Evolutionary conservation across 2,329 filamentous ascomycete genomes (phyloP).

Genomic region (Polytolypa hystricis): DNA sequence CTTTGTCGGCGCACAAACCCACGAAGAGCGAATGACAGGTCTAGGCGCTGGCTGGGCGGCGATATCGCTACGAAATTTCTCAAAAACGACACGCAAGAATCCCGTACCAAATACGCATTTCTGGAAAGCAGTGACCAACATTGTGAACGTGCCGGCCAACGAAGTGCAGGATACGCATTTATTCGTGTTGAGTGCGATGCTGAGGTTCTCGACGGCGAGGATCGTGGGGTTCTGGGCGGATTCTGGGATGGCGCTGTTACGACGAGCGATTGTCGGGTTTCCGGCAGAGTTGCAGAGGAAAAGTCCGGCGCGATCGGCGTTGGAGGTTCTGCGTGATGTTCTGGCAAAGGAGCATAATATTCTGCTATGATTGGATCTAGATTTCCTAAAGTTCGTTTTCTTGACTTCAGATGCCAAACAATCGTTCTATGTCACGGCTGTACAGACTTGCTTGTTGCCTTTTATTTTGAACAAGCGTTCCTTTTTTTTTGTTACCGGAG

Average conservation of each 20-base stretch:
- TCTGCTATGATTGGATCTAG: slow-evolving; percentile 19
- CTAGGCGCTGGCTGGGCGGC: slow-evolving; percentile 76
- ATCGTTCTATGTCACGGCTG: no score
- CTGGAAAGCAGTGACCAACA: slow-evolving; percentile 66
- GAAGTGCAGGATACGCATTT: slow-evolving; percentile 65
- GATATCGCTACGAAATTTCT: slow-evolving; percentile 72
- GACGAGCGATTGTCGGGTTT: slow-evolving; percentile 62
- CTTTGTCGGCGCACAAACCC: slow-evolving; percentile 59
- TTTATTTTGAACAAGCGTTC: no score
- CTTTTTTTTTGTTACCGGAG: no score
- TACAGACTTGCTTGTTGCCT: no score
- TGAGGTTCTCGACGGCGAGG: slow-evolving; percentile 60
- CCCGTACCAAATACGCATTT: slow-evolving; percentile 70
- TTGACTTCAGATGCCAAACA: no score
- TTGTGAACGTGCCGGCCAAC: slow-evolving; percentile 60
- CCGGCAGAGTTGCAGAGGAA: slow-evolving; percentile 37
- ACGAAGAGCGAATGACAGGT: slow-evolving; percentile 73
- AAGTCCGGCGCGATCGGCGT: slow-evolving; percentile 27
- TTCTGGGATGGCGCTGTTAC: slow-evolving; percentile 59
- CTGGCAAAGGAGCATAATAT: slow-evolving; percentile 28
- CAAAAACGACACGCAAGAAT: slow-evolving; percentile 54
- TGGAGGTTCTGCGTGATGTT: slow-evolving; percentile 28
- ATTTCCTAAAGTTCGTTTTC: no score
- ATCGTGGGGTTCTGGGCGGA: slow-evolving; percentile 75
- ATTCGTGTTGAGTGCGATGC: slow-evolving; percentile 58